Evolutionary conservation across 2,329 filamentous ascomycete genomes (phyloP), one percentile per base, ranked within the genome.

Genomic region (Fusarium equiseti): DNA sequence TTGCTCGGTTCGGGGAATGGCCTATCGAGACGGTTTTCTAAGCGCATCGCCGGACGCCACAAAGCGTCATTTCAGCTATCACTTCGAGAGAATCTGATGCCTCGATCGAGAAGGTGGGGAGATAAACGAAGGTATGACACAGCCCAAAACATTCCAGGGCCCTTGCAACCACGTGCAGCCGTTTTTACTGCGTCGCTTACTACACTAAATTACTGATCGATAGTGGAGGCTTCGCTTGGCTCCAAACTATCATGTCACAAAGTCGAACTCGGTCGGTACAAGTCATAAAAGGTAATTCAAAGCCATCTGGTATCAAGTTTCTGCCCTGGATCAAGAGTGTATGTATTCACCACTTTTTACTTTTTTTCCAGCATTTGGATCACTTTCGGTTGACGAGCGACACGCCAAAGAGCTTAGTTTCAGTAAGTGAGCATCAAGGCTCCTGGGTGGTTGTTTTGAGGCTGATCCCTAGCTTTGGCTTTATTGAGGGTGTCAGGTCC

Each of bases 111-210:
- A 45, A 45, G 43, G 43, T 26, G n/a, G 22, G 13, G 43, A 45
- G 43, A 45, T 45, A 45, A 45, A 32, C 7, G 15, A 13, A 29
- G 20, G 6, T 12, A 55, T 46, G 27, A 35, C 4, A 24, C 15
- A 13, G n/a, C 51, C 18, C 38, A 15, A 29, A 54, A 44, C n/a
- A 44, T 54, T 18, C n/a, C 51, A 54, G 40, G 52, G 16, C 4
- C 16, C 27, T 46, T 55, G 40, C 52, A 46, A 26, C 27, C 52
- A 55, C 27, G 52, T 46, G 52, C 40, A 31, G 10, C 51, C 51
- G 38, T 32, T 45, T 31, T 31, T 6, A 55, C 12, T 27, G 26
- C 16, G 20, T 32, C 12, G 16, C 31, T 10, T 32, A n/a, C 20
- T 2, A 32, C 40, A 2, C 16, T 16, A 6, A 20, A 32, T 10